A percentile compares a stretch with the other conserved stretches of the same genome.
These are phyloP conservation scores for Pisolithus microcarpus DNA, from an alignment of 768 basidiomycete species.

Conservation along the genomic window DNA sequence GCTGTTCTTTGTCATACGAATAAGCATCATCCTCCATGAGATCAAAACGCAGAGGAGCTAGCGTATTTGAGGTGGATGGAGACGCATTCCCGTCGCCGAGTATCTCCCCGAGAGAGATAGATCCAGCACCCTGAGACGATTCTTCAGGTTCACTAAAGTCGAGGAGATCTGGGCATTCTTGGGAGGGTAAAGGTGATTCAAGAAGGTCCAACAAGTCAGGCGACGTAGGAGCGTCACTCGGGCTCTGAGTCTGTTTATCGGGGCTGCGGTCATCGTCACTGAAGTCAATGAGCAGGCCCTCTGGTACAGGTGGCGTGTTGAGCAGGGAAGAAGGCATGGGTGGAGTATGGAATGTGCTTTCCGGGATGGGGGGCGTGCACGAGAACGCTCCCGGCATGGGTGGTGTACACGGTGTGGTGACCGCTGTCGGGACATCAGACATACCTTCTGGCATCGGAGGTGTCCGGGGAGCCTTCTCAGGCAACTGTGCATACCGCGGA, in stretches of 20 bases:
- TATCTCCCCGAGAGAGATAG: neutral
- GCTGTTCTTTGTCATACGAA: neutral
- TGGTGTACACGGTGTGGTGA: neutral
- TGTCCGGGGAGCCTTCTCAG: conserved; percentile 1
- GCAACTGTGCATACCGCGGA: neutral
- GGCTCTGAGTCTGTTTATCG: conserved; percentile 8
- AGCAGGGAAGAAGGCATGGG: neutral
- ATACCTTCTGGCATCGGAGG: neutral
- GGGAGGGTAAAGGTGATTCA: neutral
- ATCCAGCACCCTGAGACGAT: neutral
- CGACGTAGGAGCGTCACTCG: neutral
- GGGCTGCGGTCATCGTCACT: conserved; percentile 32
- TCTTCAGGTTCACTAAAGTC: conserved; percentile 1
- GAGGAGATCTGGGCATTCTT: neutral
- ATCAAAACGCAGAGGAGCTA: conserved; percentile 16
- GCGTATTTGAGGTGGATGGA: conserved; percentile 4
- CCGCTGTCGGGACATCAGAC: neutral
- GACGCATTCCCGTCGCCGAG: neutral
- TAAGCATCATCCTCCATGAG: conserved; percentile 17
- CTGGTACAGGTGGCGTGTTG: conserved; percentile 22
- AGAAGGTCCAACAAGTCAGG: neutral
- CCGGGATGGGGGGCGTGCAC: conserved; percentile 32
- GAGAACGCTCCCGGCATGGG: conserved; percentile 1
- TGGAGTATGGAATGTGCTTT: neutral
- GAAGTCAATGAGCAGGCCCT: conserved; percentile 53